Percentiles rank a stretch among this genome's conserved stretches.
These are phyloP conservation scores for Ophiocordyceps sinensis DNA, from an alignment of 2,329 filamentous ascomycete genomes.

Conservation along the genomic window DNA sequence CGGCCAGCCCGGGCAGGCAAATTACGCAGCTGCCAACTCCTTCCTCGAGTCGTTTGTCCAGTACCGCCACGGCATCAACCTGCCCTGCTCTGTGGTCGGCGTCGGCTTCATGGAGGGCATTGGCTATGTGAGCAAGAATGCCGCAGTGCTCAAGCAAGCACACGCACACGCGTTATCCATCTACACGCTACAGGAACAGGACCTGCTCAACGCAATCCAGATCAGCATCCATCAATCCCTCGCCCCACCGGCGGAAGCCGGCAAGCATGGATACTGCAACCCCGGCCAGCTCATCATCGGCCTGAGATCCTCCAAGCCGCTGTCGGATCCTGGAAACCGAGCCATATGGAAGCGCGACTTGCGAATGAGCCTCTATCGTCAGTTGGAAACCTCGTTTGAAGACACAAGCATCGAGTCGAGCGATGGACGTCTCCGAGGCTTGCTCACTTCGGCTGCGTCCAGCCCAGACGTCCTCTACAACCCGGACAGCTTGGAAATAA, in stretches of 20 bases:
- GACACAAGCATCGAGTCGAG: not conserved
- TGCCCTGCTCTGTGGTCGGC: not conserved
- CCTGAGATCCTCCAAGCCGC: slow-evolving; percentile 2
- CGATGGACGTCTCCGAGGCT: not conserved
- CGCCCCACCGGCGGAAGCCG: too few species aligned
- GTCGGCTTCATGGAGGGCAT: slow-evolving; percentile 1
- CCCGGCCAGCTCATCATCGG: slow-evolving; percentile 1
- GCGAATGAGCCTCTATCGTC: slow-evolving; percentile 1
- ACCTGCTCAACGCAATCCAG: not conserved
- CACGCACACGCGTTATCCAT: not conserved
- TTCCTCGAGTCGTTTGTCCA: not conserved
- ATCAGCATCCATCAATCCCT: too few species aligned
- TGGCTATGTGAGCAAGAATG: not conserved
- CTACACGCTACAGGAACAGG: not conserved
- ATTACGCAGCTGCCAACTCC: slow-evolving; percentile 16
- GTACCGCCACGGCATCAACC: not conserved
- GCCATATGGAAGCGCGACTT: slow-evolving; percentile 1
- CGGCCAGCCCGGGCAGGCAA: slow-evolving; percentile 15
- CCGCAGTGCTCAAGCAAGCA: not conserved
- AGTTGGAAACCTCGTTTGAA: too few species aligned
- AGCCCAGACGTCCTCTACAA: not conserved
- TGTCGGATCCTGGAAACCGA: slow-evolving; percentile 1
- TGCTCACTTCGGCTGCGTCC: not conserved
- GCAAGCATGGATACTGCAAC: not conserved
- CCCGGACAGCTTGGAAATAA: not conserved